These are phyloP conservation scores for Lycium barbarum DNA, from an alignment of 257 asterid genomes.

Conservation along the genomic window DNA sequence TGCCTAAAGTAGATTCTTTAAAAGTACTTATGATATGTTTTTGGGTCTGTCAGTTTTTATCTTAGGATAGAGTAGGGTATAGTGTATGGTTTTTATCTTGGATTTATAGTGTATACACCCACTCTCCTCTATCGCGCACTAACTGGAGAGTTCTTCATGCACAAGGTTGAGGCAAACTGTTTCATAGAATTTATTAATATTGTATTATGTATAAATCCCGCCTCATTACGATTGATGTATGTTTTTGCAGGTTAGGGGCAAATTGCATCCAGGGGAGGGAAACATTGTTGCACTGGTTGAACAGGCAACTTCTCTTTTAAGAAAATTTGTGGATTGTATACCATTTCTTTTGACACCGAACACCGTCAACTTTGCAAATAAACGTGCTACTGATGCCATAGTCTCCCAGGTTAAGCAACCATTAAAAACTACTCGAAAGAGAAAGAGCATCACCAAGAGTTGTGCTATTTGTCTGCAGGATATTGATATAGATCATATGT, in stretches of 20 bases:
- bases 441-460: constrained; percentile 38
- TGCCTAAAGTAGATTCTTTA: background rate
- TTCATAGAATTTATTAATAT: background rate
- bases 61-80: background rate
- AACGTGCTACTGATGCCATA: constrained; percentile 31
- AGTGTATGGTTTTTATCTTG: background rate
- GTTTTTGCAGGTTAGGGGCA: constrained; percentile 53
- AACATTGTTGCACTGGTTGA: constrained; percentile 39
- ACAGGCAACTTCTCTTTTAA: constrained; percentile 46
- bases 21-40: background rate
- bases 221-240: constrained; percentile 1
- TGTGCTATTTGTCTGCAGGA: constrained; percentile 67
- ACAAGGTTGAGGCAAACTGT: background rate
- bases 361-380: constrained; percentile 14
- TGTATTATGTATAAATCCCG: background rate
- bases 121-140: background rate
- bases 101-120: background rate
- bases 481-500: constrained; percentile 46
- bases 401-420: constrained; percentile 42
- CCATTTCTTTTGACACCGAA: constrained; percentile 17
- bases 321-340: background rate
- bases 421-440: background rate
- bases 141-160: background rate
- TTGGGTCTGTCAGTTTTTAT: background rate
- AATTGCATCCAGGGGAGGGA: constrained; percentile 23